A percentile compares a stretch with the other conserved stretches of the same genome.
phyloP scores from a whole-genome alignment of 1,284 basidiomycete species.

The Cerrena zonata region DNA sequence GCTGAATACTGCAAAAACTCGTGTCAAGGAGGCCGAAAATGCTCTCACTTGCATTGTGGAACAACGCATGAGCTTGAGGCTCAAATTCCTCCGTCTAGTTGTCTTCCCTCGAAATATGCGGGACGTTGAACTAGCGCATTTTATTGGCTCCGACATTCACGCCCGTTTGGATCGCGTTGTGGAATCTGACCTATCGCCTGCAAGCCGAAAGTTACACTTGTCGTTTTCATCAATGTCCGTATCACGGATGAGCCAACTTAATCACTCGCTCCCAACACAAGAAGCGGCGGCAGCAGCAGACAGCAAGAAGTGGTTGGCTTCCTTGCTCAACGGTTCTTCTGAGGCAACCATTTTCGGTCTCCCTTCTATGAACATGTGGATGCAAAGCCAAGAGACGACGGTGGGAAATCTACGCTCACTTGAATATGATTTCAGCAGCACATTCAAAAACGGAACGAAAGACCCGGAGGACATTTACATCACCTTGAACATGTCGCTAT shows the following conservation, averaged over 20 bases:
- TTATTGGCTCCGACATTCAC: constrained; percentile 58
- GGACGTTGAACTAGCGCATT: constrained; percentile 68
- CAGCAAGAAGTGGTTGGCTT: constrained; percentile 48
- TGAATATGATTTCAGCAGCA: constrained; percentile 68
- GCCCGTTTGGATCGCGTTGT: constrained; percentile 63
- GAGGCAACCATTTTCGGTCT: constrained; percentile 72
- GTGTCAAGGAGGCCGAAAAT: constrained; percentile 58
- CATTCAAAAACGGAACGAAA: constrained; percentile 44
- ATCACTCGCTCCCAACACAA: constrained; percentile 39
- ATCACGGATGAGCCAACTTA: constrained; percentile 59
- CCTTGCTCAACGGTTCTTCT: constrained; percentile 49
- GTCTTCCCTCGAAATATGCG: constrained; percentile 72
- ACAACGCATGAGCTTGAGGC: constrained; percentile 67
- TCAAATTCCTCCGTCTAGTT: constrained; percentile 58
- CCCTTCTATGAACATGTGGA: constrained; percentile 73
- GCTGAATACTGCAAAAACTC: constrained; percentile 64
- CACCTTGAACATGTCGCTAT: constrained; percentile 72
- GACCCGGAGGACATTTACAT: constrained; percentile 73
- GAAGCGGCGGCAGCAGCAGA: constrained; percentile 30
- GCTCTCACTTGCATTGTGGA: constrained; percentile 55
- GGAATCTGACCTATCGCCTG: constrained; percentile 40
- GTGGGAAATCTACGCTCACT: constrained; percentile 39
- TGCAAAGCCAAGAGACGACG: constrained; percentile 59
- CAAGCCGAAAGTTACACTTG: constrained; percentile 58
- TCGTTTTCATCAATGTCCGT: constrained; percentile 71